Evolutionary conservation across 73 alveolate species (phyloP).

Genomic region (Paramecium sonneborni): DNA sequence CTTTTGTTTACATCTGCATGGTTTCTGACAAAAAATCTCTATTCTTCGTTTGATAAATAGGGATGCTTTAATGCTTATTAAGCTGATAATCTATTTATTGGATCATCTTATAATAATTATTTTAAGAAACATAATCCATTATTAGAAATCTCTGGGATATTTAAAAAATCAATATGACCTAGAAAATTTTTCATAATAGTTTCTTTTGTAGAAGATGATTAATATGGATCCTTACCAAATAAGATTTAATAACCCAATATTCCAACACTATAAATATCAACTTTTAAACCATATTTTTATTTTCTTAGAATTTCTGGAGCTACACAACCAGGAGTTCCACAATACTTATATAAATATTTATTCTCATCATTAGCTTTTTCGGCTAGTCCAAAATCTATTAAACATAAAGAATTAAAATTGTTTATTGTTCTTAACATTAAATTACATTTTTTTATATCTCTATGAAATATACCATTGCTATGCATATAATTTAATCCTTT

Average conservation of each 20-base stretch:
- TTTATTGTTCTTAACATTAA: background rate
- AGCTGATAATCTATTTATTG: slow-evolving; percentile 7
- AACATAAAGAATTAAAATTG: background rate
- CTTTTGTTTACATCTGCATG: background rate
- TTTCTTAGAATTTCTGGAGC: slow-evolving; percentile 64
- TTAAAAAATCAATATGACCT: background rate
- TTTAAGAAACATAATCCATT: background rate
- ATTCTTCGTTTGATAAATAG: background rate
- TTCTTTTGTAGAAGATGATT: background rate
- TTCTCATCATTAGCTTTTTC: background rate
- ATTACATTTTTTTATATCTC: slow-evolving; percentile 9
- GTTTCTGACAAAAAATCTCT: background rate
- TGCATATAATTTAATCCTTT: slow-evolving; percentile 47
- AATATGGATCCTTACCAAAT: slow-evolving; percentile 37
- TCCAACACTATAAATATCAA: slow-evolving; percentile 52
- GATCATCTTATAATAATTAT: background rate
- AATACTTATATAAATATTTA: background rate
- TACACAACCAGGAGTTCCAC: slow-evolving; percentile 65
- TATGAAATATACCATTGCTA: slow-evolving; percentile 20
- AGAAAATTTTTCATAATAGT: slow-evolving; percentile 1
- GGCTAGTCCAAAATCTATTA: background rate
- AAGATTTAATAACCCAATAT: background rate
- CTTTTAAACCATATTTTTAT: slow-evolving; percentile 50
- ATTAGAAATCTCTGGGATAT: background rate
- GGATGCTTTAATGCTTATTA: background rate